Evolutionary conservation across 768 basidiomycete species (phyloP), one percentile per base, ranked within the genome.

Genomic region (Guyanaporus albipodus): DNA sequence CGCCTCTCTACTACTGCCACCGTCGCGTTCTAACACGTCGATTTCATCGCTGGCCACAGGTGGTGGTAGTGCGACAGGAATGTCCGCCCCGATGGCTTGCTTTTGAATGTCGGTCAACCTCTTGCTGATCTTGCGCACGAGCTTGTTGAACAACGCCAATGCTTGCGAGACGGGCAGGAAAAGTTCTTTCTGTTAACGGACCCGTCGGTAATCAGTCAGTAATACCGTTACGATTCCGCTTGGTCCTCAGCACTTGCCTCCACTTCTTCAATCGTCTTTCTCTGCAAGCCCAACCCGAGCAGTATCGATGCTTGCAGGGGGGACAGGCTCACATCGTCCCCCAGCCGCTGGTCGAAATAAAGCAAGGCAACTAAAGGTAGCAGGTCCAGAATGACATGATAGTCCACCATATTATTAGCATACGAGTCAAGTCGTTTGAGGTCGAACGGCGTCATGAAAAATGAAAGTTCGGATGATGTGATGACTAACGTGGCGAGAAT

Each of bases 371-470:
- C 69, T 1, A 73, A 77, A 0, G 96, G 95, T 14, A 99, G 75
- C 21, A 98, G 74, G 65, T 99, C 96, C 32, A 98, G 75, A 46
- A 98, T 80, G 56, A 95, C 91, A 62, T 98, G 96, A 59, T 95
- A 97, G 67, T 98, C 96, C 33, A 98, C 76, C 81, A 87, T 85
- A 62, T 92, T 92, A 65, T 96, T 93, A 1, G 92, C 87, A 54
- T 99, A 99, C 6, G 95, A 89, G 57, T 94, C 88, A 12, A 99
- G 77, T 2, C 96, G 85, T 66, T 98, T 97, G 57, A 98, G 76
- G 66, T 98, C 96, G 64, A 95, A 98, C 0, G 96, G 91, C 0
- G 91, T 85, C 46, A 94, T 63, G 7, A 87, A 63, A 38, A 84
- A 70, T 1, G 79, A 70, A 14, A 87, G 70, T 48, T 87, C 86